Conservation (phyloP, 2,329 filamentous ascomycete genomes). For the Colletotrichum lentis region DNA sequence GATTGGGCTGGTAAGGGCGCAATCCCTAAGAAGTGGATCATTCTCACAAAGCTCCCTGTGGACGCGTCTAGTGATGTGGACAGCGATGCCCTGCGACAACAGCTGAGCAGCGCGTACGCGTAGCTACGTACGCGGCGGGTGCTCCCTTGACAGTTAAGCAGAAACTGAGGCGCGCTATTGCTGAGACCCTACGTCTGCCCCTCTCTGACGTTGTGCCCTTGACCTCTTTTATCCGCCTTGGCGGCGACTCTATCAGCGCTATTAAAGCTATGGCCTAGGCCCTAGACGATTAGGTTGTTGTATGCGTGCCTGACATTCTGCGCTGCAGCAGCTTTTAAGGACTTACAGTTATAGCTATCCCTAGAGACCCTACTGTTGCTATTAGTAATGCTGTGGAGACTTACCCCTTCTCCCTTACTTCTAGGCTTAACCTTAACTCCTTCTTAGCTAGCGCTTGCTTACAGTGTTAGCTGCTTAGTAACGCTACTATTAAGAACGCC, state of each 20-base stretch:
- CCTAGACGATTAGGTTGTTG: slow-evolving; percentile 5
- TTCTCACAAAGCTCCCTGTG: slow-evolving; percentile 3
- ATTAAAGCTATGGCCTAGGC: slow-evolving; percentile 33
- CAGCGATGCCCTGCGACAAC: slow-evolving; percentile 1
- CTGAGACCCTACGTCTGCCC: slow-evolving; percentile 9
- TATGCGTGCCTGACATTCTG: neutral
- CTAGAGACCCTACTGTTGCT: neutral
- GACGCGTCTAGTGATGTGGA: slow-evolving; percentile 4
- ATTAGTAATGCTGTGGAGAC: neutral
- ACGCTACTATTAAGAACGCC: slow-evolving; percentile 22
- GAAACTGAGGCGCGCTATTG: slow-evolving; percentile 11
- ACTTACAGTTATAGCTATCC: neutral
- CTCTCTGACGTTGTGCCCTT: neutral
- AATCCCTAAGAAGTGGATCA: slow-evolving; percentile 18
- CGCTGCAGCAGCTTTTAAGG: neutral
- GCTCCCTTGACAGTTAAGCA: slow-evolving; percentile 6
- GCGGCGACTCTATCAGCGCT: slow-evolving; percentile 49
- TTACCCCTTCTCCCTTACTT: neutral
- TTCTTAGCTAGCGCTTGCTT: slow-evolving; percentile 8
- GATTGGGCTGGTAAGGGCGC: neutral
- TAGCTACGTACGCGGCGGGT: neutral
- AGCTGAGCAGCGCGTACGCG: neutral
- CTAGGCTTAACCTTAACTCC: neutral
- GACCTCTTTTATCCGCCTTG: slow-evolving; percentile 40
- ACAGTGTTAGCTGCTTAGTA: slow-evolving; percentile 2